Percentiles rank a stretch among this genome's conserved stretches.
phyloP scores from a whole-genome alignment of 2,329 filamentous ascomycete species.

The Clarireedia sp. region DNA sequence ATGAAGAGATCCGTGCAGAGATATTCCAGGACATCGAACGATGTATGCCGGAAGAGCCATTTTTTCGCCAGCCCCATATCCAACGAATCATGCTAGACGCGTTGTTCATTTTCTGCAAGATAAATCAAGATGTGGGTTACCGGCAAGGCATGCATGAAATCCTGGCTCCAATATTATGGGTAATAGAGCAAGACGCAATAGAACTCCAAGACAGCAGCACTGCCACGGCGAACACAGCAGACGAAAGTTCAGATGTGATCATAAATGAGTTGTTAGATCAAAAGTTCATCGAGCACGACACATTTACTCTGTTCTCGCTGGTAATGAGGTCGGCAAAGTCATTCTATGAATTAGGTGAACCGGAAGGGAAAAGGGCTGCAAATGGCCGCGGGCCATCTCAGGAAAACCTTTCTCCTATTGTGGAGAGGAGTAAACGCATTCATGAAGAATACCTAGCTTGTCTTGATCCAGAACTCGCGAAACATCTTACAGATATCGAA shows the following conservation, averaged over 20 bases:
- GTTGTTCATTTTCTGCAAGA: conserved; percentile 89
- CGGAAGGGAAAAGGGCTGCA: conserved; percentile 35
- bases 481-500: conserved; percentile 74
- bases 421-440: conserved; percentile 77
- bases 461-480: conserved; percentile 74
- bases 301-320: conserved; percentile 75
- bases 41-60: conserved; percentile 80
- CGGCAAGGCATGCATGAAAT: conserved; percentile 99
- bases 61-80: conserved; percentile 73
- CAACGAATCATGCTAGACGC: conserved; percentile 81
- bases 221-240: conserved; percentile 29
- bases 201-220: conserved; percentile 31
- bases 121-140: conserved; percentile 79
- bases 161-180: conserved; percentile 80
- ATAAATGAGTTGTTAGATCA: conserved; percentile 62
- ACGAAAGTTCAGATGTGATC: conserved; percentile 14
- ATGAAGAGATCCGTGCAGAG: conserved; percentile 77
- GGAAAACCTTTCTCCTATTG: conserved; percentile 58
- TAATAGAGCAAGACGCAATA: conserved; percentile 74
- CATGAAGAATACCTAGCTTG: conserved; percentile 73
- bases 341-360: conserved; percentile 63
- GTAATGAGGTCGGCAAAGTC: conserved; percentile 81
- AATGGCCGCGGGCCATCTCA: conserved; percentile 15
- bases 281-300: conserved; percentile 77
- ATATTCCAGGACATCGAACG: conserved; percentile 92